These are phyloP conservation scores for Carex cristatella DNA, from an alignment of 176 grass and related monocot genomes.

Conservation along the genomic window DNA sequence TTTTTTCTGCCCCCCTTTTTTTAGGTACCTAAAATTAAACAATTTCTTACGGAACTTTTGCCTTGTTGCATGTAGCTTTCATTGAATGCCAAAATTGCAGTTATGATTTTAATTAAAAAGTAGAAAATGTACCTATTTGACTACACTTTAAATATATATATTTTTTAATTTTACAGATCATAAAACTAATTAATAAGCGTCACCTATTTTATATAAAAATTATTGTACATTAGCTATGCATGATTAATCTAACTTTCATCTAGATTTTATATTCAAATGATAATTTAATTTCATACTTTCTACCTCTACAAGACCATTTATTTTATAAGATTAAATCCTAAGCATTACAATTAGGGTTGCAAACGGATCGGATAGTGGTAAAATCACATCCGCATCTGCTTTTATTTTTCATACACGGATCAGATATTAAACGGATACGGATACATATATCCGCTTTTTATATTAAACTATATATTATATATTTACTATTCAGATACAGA, in stretches of 20 bases:
- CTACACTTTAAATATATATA: no score
- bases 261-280: not conserved
- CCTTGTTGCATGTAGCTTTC: not conserved
- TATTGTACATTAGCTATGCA: not conserved
- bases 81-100: not conserved
- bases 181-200: not conserved
- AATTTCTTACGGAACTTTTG: not conserved
- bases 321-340: no score
- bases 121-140: not conserved
- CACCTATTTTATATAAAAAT: not conserved
- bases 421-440: no score
- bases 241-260: not conserved
- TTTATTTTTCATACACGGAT: no score
- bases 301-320: no score
- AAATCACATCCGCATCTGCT: no score
- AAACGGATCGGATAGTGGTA: no score
- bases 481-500: no score
- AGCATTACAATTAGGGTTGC: no score
- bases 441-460: no score
- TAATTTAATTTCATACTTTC: not conserved
- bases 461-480: no score
- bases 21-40: not conserved
- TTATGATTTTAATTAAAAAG: not conserved
- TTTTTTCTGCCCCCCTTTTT: not conserved
- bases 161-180: no score